phyloP scores from a whole-genome alignment of 495 filamentous ascomycete genomes.

The Zalerion maritima region DNA sequence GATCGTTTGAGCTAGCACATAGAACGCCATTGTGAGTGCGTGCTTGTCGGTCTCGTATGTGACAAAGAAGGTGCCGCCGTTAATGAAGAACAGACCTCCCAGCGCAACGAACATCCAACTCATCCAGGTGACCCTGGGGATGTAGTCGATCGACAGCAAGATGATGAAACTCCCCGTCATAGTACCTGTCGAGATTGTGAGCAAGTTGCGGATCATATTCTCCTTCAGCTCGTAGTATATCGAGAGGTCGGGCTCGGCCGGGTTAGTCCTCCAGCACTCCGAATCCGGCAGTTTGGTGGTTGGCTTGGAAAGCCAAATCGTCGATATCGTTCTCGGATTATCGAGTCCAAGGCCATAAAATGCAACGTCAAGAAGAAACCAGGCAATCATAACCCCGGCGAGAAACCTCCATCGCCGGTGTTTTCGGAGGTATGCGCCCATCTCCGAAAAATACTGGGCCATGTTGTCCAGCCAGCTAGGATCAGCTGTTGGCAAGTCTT shows the following conservation, averaged over 20 bases:
- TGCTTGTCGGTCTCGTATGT: conserved; percentile 21
- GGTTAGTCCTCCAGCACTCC: conserved; percentile 25
- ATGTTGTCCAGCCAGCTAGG: conserved; percentile 5
- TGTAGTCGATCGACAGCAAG: conserved; percentile 21
- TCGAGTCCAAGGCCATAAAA: conserved; percentile 63
- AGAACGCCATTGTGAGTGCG: conserved; percentile 36
- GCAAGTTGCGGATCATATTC: conserved; percentile 18
- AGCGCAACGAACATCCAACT: conserved; percentile 22
- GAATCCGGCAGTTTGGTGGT: conserved; percentile 22
- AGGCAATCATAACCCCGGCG: conserved; percentile 48
- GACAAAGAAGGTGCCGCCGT: conserved; percentile 20
- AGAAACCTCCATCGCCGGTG: conserved; percentile 22
- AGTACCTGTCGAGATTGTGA: conserved; percentile 23
- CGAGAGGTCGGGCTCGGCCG: conserved; percentile 10
- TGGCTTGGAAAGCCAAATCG: conserved; percentile 14
- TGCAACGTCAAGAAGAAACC: conserved; percentile 42
- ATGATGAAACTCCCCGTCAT: conserved; percentile 23
- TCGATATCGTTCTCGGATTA: conserved; percentile 31
- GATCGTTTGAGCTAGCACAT: conserved; percentile 43
- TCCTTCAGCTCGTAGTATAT: conserved; percentile 20
- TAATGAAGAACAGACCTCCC: conserved; percentile 24
- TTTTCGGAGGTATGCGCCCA: conserved; percentile 28
- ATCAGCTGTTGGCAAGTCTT: conserved; percentile 10
- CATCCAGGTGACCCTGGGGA: conserved; percentile 23
- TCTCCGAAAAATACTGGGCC: conserved; percentile 7